These are phyloP conservation scores for Thyridium curvatum DNA, from an alignment of 2,329 filamentous ascomycete species.

Conservation along the genomic window DNA sequence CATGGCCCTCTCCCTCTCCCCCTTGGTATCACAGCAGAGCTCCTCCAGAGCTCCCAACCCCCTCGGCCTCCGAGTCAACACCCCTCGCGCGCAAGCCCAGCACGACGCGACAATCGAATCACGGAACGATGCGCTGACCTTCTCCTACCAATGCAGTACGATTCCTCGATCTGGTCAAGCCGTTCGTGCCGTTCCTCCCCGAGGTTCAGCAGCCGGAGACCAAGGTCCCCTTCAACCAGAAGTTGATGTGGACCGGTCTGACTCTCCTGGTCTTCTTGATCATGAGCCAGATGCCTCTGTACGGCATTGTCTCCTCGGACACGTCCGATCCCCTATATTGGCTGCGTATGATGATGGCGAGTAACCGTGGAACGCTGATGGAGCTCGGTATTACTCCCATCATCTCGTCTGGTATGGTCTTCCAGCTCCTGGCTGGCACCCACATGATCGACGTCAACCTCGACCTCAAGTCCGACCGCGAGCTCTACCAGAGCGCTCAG, in stretches of 20 bases:
- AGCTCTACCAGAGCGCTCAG: constrained; percentile 99
- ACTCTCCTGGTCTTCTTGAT: constrained; percentile 98
- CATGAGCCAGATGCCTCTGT: constrained; percentile 99
- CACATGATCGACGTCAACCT: constrained; percentile 99
- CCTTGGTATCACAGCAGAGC: constrained; percentile 1
- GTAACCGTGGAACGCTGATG: constrained; percentile 95
- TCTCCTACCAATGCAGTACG: constrained; percentile 57
- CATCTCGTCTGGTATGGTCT: constrained; percentile 99
- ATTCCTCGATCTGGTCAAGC: constrained; percentile 99
- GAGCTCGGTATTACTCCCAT: constrained; percentile 96
- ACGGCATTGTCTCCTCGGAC: constrained; percentile 98
- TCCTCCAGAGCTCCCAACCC: neutral
- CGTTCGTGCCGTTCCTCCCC: constrained; percentile 97
- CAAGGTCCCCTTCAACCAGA: constrained; percentile 98
- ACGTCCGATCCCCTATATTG: constrained; percentile 99
- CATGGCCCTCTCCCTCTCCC: constrained; percentile 2
- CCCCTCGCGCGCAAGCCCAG: neutral
- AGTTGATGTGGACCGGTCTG: constrained; percentile 90
- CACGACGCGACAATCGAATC: constrained; percentile 1
- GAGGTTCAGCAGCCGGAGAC: constrained; percentile 98
- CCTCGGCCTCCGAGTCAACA: constrained; percentile 1
- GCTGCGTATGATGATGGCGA: constrained; percentile 99
- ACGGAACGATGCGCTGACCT: constrained; percentile 10
- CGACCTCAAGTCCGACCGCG: constrained; percentile 98
- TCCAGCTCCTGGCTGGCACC: constrained; percentile 98